Evolutionary conservation across 129 eudicot species (phyloP), one percentile per base, ranked within the genome.

Genomic region (Gnaphalium uliginosum): DNA sequence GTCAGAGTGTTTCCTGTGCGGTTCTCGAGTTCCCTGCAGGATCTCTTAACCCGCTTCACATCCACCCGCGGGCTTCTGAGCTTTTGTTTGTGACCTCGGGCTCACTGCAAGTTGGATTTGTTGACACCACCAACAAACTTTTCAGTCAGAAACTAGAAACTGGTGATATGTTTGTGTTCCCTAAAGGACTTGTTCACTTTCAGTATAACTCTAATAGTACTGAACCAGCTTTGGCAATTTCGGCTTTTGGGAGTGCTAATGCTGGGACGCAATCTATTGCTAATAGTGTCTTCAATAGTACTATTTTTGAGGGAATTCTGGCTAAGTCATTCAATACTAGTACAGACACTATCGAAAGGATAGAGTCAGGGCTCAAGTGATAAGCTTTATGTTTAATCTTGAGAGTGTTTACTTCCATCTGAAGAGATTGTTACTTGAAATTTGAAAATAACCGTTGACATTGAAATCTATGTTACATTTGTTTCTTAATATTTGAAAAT

Each of bases 111-210:
- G 86, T 83, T 3, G 86, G 80, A 64, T 78, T 83, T 73, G 80
- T 78, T 53, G 83, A 83, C 30, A 83, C 86, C 23, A 33, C 79
- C 24, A 83, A 83, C 68, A 83, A 75, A 8, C 80, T 78, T 59
- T 83, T 33, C 23, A 72, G 53, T 56, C 86, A 82, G 68, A 77
- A 35, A 4, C 85, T 82, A 26, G 57, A 62, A 73, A 77, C 48
- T 13, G 50, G 50, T 9, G 50, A 43, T 1, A 70, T 82, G 66
- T 76, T 82, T 65, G 74, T 82, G 73, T 82, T 82, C 54, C 82
- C 85, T 56, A 82, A 82, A 51, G 86, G 86, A 59, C 82, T 82
- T 59, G 86, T 82, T 66, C 86, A 83, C 8, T 83, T 35, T 59
- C 86, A 82, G 50, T 77, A 56, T 43, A 82, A 82, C 50, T 43